Conservation (phyloP, 2,329 filamentous ascomycete species). For the Emergomyces orientalis region DNA sequence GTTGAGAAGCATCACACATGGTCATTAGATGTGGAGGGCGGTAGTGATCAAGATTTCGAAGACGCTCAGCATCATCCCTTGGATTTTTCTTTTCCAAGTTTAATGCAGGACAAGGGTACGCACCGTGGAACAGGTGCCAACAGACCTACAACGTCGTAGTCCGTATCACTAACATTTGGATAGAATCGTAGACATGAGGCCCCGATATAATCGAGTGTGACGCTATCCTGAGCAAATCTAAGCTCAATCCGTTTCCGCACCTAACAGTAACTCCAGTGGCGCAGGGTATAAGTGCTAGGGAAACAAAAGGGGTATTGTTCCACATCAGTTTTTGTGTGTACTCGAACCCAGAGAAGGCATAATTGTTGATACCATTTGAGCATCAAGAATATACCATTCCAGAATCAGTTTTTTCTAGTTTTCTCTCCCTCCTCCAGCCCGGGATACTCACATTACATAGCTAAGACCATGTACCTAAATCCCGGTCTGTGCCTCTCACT, state of each 20-base stretch:
- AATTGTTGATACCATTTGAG: background rate
- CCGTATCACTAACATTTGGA: background rate
- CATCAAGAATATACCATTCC: background rate
- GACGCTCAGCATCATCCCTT: background rate
- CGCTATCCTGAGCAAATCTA: background rate
- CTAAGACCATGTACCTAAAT: constrained; percentile 4
- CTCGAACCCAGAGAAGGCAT: background rate
- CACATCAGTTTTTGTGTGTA: background rate
- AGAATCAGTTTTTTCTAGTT: background rate
- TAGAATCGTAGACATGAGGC: background rate
- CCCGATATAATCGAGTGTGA: background rate
- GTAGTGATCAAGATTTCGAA: background rate
- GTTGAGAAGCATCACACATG: background rate
- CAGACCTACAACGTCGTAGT: background rate
- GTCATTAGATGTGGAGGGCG: background rate
- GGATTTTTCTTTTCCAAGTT: background rate
- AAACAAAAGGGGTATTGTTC: background rate
- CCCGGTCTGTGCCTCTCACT: background rate
- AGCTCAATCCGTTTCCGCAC: background rate
- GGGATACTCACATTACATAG: background rate
- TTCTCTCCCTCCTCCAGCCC: background rate
- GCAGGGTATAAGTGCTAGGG: background rate
- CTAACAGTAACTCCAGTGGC: background rate
- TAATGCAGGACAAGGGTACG: background rate
- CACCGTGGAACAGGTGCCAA: background rate